These are phyloP conservation scores for Geranium rotundifolium DNA, from an alignment of 345 rosid species.

Conservation along the genomic window DNA sequence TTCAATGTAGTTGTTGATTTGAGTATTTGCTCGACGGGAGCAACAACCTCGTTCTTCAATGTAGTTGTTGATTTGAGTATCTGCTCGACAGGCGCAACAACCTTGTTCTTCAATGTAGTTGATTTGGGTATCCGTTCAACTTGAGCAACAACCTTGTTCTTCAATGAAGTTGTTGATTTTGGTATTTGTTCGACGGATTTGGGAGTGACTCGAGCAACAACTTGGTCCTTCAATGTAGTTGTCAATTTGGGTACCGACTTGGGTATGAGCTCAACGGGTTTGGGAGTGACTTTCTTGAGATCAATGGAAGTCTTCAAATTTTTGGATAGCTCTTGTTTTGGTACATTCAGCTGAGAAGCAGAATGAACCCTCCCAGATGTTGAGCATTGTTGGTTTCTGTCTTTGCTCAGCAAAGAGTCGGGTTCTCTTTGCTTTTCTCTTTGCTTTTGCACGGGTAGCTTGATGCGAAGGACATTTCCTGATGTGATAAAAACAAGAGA, in stretches of 20 bases:
- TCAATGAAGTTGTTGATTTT: neutral
- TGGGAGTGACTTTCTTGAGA: neutral
- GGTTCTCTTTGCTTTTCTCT: constrained; percentile 13
- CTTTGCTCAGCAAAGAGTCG: neutral
- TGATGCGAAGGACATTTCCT: constrained; percentile 42
- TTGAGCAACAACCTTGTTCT: neutral
- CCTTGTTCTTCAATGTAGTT: too few species aligned
- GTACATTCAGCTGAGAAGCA: neutral
- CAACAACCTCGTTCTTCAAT: neutral
- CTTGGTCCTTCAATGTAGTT: too few species aligned
- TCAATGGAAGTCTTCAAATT: neutral
- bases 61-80: neutral
- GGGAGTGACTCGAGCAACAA: neutral
- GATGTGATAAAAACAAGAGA: constrained; percentile 5
- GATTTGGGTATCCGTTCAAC: too few species aligned
- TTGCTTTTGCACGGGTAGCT: constrained; percentile 23
- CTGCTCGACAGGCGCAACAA: too few species aligned
- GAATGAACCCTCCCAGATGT: constrained; percentile 11
- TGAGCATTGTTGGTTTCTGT: constrained; percentile 13
- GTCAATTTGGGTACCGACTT: too few species aligned
- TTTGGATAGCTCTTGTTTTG: neutral
- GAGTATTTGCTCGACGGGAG: neutral
- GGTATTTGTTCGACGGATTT: neutral
- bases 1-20: too few species aligned
- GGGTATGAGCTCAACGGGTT: constrained; percentile 1